These are phyloP conservation scores for Castanea crenata DNA, from an alignment of 306 rosid species.

Conservation along the genomic window DNA sequence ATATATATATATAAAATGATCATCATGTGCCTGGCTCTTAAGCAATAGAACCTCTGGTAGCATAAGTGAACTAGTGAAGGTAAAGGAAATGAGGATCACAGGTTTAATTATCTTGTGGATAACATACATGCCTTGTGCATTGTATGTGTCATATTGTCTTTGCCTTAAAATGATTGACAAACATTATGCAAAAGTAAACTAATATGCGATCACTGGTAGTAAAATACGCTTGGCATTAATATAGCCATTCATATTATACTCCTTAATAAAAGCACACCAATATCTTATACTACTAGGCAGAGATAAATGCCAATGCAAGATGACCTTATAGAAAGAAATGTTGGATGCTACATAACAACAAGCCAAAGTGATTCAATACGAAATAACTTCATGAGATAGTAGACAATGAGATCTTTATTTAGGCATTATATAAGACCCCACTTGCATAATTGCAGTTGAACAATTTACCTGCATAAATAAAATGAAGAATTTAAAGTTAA, in stretches of 20 bases:
- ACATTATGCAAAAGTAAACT: not conserved
- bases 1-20: too few species aligned
- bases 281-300: not conserved
- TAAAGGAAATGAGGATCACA: too few species aligned
- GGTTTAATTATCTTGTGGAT: too few species aligned
- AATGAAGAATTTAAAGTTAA: not conserved
- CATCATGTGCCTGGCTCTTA: too few species aligned
- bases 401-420: not conserved
- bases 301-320: not conserved
- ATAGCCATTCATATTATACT: not conserved
- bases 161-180: not conserved
- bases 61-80: too few species aligned
- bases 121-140: too few species aligned
- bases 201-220: not conserved
- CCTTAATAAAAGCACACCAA: not conserved
- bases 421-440: not conserved
- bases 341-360: not conserved
- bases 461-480: not conserved
- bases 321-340: not conserved
- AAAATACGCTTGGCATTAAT: not conserved
- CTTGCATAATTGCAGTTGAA: not conserved
- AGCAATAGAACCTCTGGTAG: too few species aligned
- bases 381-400: not conserved
- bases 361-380: not conserved
- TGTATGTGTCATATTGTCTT: not conserved